A percentile compares a stretch with the other conserved stretches of the same genome.
These are phyloP conservation scores for Sugiyamaella qingdaonensis DNA, from an alignment of 805 yeast species.

Conservation along the genomic window DNA sequence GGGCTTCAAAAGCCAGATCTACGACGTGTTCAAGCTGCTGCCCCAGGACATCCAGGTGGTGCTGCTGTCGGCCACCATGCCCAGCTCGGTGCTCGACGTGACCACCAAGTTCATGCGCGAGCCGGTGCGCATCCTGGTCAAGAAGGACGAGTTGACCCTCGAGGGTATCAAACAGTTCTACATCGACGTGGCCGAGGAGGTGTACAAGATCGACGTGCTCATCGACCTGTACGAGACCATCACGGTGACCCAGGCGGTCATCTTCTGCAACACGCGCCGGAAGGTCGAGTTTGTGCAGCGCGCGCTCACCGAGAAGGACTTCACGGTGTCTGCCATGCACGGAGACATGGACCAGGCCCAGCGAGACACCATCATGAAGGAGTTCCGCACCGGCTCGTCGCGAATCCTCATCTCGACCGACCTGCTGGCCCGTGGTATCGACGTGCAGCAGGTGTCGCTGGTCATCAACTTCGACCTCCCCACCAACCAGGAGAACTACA, in stretches of 20 bases:
- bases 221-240: conserved; percentile 93
- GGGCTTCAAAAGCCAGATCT: conserved; percentile 94
- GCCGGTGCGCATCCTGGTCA: conserved; percentile 91
- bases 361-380: conserved; percentile 91
- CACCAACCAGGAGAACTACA: conserved; percentile 86
- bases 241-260: conserved; percentile 95
- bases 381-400: conserved; percentile 89
- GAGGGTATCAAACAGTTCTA: conserved; percentile 93
- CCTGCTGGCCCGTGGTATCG: conserved; percentile 97
- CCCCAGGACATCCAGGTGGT: conserved; percentile 90
- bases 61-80: conserved; percentile 90
- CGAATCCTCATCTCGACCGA: conserved; percentile 95
- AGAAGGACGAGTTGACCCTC: conserved; percentile 87
- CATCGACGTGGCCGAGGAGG: conserved; percentile 87
- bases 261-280: conserved; percentile 93
- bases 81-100: conserved; percentile 85
- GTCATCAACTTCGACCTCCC: conserved; percentile 97
- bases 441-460: conserved; percentile 94
- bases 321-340: conserved; percentile 94
- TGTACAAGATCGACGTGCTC: conserved; percentile 89
- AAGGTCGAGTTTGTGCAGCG: conserved; percentile 90
- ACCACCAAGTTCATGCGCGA: conserved; percentile 88
- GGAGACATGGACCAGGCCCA: conserved; percentile 96
- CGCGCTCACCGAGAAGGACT: conserved; percentile 71
- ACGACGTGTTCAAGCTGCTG: conserved; percentile 79